A percentile compares a stretch with the other conserved stretches of the same genome.
Conservation (phyloP, 805 yeast species). For the Starmerella vaccinii region DNA sequence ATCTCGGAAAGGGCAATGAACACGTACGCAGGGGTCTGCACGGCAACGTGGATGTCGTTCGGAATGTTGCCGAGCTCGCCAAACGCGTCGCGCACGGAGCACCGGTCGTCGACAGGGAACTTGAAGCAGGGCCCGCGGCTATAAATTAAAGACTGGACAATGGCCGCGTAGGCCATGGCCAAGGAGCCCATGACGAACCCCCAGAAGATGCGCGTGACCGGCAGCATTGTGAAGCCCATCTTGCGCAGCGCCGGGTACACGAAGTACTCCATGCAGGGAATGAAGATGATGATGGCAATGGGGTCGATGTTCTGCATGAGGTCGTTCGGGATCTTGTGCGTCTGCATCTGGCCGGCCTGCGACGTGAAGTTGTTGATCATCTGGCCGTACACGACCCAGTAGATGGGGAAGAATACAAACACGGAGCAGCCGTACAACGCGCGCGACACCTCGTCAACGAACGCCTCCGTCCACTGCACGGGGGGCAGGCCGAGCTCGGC, state of each 20-base stretch:
- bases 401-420: constrained; percentile 58
- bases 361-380: constrained; percentile 64
- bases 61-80: constrained; percentile 31
- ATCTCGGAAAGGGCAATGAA: constrained; percentile 67
- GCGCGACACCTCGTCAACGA: constrained; percentile 62
- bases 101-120: constrained; percentile 35
- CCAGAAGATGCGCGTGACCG: constrained; percentile 58
- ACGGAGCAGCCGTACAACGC: constrained; percentile 64
- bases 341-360: constrained; percentile 64
- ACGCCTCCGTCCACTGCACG: constrained; percentile 52
- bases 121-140: constrained; percentile 65
- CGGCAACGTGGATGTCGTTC: constrained; percentile 53
- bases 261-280: constrained; percentile 58
- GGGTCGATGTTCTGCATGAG: constrained; percentile 68
- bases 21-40: constrained; percentile 64
- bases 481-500: constrained; percentile 36
- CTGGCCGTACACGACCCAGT: constrained; percentile 66
- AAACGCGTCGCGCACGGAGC: constrained; percentile 10
- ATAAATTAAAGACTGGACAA: constrained; percentile 61
- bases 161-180: constrained; percentile 68
- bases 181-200: constrained; percentile 59
- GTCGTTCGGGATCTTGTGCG: constrained; percentile 73
- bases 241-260: constrained; percentile 46
- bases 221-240: constrained; percentile 47
- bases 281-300: constrained; percentile 62